Percentiles rank a stretch among this genome's conserved stretches.
Evolutionary conservation across 768 basidiomycete species (phyloP).

Genomic region (Lactarius deliciosus): DNA sequence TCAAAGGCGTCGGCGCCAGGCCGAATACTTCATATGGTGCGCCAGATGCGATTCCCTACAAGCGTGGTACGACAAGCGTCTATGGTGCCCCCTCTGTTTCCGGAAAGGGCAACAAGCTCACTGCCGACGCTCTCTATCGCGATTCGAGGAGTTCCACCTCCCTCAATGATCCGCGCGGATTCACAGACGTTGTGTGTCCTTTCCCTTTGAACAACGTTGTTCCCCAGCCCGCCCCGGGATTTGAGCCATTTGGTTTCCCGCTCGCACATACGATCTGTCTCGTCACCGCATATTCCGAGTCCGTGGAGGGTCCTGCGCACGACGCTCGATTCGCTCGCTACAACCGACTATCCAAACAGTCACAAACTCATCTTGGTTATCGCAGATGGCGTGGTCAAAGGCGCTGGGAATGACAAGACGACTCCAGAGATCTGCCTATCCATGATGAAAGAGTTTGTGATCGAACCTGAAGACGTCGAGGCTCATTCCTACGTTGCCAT

Average conservation of each 20-base stretch:
- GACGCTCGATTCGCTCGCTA: conserved; percentile 96
- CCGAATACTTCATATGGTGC: conserved; percentile 66
- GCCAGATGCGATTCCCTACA: conserved; percentile 61
- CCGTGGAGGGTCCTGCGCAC: conserved; percentile 93
- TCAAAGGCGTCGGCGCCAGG: conserved; percentile 52
- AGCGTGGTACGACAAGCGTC: conserved; percentile 46
- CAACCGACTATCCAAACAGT: conserved; percentile 97
- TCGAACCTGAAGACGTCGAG: conserved; percentile 80
- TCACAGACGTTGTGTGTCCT: conserved; percentile 75
- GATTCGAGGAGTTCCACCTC: conserved; percentile 84
- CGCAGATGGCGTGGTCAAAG: conserved; percentile 98
- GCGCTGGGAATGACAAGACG: conserved; percentile 81
- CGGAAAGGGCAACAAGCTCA: conserved; percentile 49
- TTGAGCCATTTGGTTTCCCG: conserved; percentile 94
- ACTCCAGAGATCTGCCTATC: conserved; percentile 92
- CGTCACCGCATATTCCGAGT: conserved; percentile 98
- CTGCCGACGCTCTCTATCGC: conserved; percentile 71
- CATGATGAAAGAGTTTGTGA: conserved; percentile 97
- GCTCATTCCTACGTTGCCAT: conserved; percentile 97
- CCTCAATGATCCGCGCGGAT: conserved; percentile 53
- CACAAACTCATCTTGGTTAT: conserved; percentile 96
- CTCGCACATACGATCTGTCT: conserved; percentile 92
- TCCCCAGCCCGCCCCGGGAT: conserved; percentile 88
- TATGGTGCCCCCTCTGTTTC: conserved; percentile 36
- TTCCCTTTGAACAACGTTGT: conserved; percentile 92